Conservation (phyloP, 768 basidiomycete genomes). For the Hebeloma cylindrosporum region DNA sequence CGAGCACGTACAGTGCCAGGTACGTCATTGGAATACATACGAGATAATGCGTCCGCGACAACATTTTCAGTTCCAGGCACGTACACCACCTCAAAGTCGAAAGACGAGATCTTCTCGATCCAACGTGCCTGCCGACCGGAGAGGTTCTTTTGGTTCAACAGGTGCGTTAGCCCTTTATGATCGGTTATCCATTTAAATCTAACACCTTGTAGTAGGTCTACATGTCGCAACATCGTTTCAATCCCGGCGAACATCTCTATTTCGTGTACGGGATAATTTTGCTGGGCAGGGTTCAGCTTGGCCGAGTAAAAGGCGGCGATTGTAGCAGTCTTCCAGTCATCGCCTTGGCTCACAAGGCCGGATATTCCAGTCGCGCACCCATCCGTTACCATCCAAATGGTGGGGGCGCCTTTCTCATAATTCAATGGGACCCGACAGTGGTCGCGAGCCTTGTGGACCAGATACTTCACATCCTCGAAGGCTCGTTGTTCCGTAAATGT, state of each 20-base stretch:
- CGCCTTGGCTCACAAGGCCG: conserved; percentile 24
- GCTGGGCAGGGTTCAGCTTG: conserved; percentile 34
- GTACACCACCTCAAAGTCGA: conserved; percentile 36
- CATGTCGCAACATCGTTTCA: conserved; percentile 31
- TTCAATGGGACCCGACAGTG: conserved; percentile 21
- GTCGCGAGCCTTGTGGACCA: conserved; percentile 15
- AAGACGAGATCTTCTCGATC: conserved; percentile 38
- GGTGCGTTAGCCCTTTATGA: conserved; percentile 31
- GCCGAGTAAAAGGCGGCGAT: conserved; percentile 34
- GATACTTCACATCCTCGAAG: conserved; percentile 32
- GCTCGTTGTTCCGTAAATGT: conserved; percentile 25
- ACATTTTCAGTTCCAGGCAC: conserved; percentile 38
- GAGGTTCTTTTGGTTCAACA: conserved; percentile 35
- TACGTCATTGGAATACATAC: conserved; percentile 24
- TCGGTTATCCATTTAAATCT: conserved; percentile 33
- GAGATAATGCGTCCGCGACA: conserved; percentile 40
- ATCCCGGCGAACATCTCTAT: conserved; percentile 37
- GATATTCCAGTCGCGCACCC: conserved; percentile 26
- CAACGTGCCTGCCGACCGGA: conserved; percentile 37
- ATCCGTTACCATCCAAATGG: conserved; percentile 30
- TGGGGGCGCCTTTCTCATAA: conserved; percentile 11
- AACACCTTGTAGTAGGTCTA: conserved; percentile 29
- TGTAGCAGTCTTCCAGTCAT: conserved; percentile 20
- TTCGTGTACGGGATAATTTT: conserved; percentile 40
- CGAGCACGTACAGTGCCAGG: conserved; percentile 21